Conservation (phyloP, 1,284 basidiomycete genomes). For the Sporisorium reilianum region DNA sequence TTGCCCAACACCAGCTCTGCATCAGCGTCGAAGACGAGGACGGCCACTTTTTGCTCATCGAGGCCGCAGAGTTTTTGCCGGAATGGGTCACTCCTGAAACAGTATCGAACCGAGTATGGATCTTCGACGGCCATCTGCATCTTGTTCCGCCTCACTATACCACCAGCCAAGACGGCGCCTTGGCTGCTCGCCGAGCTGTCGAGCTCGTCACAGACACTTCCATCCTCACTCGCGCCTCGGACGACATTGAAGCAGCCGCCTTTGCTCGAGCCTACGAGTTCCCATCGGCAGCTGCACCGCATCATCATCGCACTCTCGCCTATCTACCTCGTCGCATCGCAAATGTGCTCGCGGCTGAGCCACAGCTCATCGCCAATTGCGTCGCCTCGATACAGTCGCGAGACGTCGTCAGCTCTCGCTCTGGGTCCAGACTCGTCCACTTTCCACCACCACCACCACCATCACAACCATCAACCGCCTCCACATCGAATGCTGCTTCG, state of each 20-base stretch:
- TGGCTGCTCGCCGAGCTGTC: slow-evolving; percentile 54
- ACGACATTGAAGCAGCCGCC: slow-evolving; percentile 41
- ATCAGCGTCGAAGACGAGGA: slow-evolving; percentile 81
- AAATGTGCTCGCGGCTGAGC: slow-evolving; percentile 76
- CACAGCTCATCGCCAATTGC: slow-evolving; percentile 83
- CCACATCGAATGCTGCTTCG: neutral
- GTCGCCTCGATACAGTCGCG: slow-evolving; percentile 41
- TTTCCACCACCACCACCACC: slow-evolving; percentile 85
- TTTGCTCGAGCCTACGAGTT: slow-evolving; percentile 42
- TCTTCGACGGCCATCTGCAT: slow-evolving; percentile 83
- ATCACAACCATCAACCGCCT: slow-evolving; percentile 71
- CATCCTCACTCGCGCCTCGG: slow-evolving; percentile 74
- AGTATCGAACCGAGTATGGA: slow-evolving; percentile 93
- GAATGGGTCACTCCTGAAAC: slow-evolving; percentile 91
- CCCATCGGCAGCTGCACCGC: slow-evolving; percentile 79
- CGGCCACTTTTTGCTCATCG: slow-evolving; percentile 95
- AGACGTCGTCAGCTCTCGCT: slow-evolving; percentile 71
- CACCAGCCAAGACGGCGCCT: slow-evolving; percentile 73
- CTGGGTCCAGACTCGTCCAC: slow-evolving; percentile 85
- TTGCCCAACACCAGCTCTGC: slow-evolving; percentile 25
- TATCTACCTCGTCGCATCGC: slow-evolving; percentile 84
- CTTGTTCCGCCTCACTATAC: slow-evolving; percentile 81
- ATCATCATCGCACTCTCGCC: slow-evolving; percentile 80
- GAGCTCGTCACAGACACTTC: slow-evolving; percentile 73
- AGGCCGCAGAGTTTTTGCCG: slow-evolving; percentile 90